Evolutionary conservation across 305 asterid species (phyloP).

Genomic region (Fraxinus latifolia): DNA sequence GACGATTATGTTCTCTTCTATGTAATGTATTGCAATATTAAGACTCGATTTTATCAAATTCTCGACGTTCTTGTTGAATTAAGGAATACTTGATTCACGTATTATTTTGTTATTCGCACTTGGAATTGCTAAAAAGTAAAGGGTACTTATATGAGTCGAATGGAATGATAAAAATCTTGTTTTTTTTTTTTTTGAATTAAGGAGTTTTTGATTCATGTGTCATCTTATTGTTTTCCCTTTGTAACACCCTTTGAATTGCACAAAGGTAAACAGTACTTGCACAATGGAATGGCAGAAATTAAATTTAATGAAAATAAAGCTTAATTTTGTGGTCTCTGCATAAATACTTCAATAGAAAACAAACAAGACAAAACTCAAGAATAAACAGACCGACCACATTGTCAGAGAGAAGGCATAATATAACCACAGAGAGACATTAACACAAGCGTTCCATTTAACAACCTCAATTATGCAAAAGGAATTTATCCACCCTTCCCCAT

Average conservation of each 20-base stretch:
- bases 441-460: neutral
- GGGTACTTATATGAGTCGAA: neutral
- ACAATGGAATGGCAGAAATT: neutral
- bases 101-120: neutral
- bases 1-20: neutral
- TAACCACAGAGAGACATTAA: neutral
- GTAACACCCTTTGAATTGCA: neutral
- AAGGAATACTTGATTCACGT: neutral
- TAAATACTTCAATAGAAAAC: neutral
- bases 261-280: neutral
- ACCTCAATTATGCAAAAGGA: neutral
- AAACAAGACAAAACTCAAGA: neutral
- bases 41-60: neutral
- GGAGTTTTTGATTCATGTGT: neutral
- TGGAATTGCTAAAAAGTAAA: neutral
- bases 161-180: neutral
- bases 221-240: neutral
- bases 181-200: neutral
- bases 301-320: neutral
- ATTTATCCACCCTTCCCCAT: neutral
- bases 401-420: neutral
- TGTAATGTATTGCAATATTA: neutral
- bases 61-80: neutral
- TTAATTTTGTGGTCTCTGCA: neutral
- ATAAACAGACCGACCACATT: neutral